Conservation (phyloP, 441 rosid species). For the Mallotus repandus region DNA sequence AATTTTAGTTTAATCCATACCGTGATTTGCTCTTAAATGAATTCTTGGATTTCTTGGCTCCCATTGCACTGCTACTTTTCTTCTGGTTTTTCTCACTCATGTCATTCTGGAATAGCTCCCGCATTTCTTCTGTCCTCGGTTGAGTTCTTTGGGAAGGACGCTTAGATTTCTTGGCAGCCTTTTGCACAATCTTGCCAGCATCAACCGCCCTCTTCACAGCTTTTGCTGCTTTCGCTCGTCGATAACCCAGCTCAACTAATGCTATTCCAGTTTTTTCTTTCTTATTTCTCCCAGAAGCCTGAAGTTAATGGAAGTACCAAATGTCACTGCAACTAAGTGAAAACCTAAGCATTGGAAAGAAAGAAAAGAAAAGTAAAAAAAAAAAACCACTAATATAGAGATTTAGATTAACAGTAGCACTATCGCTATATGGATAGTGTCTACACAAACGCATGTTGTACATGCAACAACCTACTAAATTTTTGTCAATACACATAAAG, state of each 20-base stretch:
- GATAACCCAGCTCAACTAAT: slow-evolving; percentile 74
- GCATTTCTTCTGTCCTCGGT: slow-evolving; percentile 78
- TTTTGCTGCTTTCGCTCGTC: slow-evolving; percentile 90
- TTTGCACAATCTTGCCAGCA: slow-evolving; percentile 62
- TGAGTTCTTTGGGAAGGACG: slow-evolving; percentile 44
- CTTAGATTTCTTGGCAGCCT: slow-evolving; percentile 49
- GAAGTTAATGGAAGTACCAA: slow-evolving; percentile 19
- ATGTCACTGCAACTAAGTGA: slow-evolving; percentile 8
- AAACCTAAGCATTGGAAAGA: background rate
- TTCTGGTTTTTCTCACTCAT: slow-evolving; percentile 77
- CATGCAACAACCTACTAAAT: background rate
- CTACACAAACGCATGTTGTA: background rate
- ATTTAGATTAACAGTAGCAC: slow-evolving; percentile 1
- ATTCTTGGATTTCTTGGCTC: slow-evolving; percentile 62
- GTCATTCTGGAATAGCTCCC: slow-evolving; percentile 78
- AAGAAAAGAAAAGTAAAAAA: too few relatives aligned
- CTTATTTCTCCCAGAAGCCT: slow-evolving; percentile 53
- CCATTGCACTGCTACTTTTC: slow-evolving; percentile 40
- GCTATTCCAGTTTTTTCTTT: slow-evolving; percentile 68
- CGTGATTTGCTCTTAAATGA: slow-evolving; percentile 95
- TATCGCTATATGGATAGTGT: background rate
- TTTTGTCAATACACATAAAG: background rate
- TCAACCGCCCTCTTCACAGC: slow-evolving; percentile 74
- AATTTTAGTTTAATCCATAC: slow-evolving; percentile 34
- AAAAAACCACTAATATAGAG: background rate